Percentiles rank a stretch among this genome's conserved stretches.
Conservation (phyloP, 164 flowering plant species). For the Vitis vinifera region ASM3070453v1 NC_081810.1:7879501-7880000, state of each 20-base stretch:
- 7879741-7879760: not conserved
- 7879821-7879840: not conserved
- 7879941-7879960: not conserved
- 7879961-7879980: not conserved
- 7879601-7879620: not conserved
- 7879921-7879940: not conserved
- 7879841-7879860: conserved; percentile 11
- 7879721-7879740: not conserved
- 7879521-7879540: not conserved
- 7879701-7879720: not conserved
- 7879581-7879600: no score
- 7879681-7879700: not conserved
- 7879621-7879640: not conserved
- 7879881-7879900: conserved; percentile 5
- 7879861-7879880: conserved; percentile 18
- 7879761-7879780: conserved; percentile 15
- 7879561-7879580: not conserved
- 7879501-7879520: no score
- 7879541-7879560: not conserved
- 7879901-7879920: not conserved
- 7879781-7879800: not conserved
- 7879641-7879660: no score
- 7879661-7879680: no score
- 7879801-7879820: not conserved
- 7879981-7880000: no score